Evolutionary conservation across 2,329 filamentous ascomycete genomes (phyloP).

Genomic region (Diaporthe sp.): DNA sequence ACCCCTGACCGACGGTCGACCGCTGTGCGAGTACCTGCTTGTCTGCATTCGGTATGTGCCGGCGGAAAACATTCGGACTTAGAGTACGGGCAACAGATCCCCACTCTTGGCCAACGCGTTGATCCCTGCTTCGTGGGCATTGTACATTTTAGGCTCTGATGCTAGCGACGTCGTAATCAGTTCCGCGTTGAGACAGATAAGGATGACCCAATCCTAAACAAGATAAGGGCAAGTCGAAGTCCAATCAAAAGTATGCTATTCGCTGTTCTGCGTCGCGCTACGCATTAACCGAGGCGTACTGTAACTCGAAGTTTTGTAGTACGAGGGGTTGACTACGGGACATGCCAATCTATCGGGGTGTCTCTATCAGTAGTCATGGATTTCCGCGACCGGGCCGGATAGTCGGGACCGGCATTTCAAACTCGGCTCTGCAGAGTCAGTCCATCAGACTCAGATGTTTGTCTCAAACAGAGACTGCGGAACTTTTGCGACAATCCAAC

Average conservation of each 20-base stretch:
- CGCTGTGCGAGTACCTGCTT: neutral
- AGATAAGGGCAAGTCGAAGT: neutral
- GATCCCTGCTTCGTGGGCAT: neutral
- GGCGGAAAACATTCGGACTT: neutral
- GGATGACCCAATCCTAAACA: no score
- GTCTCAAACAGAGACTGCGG: neutral
- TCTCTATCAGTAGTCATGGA: neutral
- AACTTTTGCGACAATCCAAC: neutral
- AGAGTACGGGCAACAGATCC: neutral
- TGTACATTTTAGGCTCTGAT: neutral
- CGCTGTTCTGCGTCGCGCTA: fast-evolving
- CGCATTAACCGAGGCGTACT: neutral
- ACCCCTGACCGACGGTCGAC: neutral
- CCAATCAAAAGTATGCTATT: neutral
- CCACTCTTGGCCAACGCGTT: slow-evolving; percentile 3
- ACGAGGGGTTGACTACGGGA: neutral
- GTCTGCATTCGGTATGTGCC: slow-evolving; percentile 3
- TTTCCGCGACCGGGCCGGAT: slow-evolving; percentile 17
- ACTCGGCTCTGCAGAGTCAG: neutral
- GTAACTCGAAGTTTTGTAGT: no score
- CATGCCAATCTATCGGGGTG: neutral
- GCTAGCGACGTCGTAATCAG: neutral
- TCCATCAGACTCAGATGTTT: neutral
- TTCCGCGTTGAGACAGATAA: neutral
- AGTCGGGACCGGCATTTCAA: neutral